Conservation (phyloP, 202 grass and related monocot species). For the Musa balbisiana region DNA sequence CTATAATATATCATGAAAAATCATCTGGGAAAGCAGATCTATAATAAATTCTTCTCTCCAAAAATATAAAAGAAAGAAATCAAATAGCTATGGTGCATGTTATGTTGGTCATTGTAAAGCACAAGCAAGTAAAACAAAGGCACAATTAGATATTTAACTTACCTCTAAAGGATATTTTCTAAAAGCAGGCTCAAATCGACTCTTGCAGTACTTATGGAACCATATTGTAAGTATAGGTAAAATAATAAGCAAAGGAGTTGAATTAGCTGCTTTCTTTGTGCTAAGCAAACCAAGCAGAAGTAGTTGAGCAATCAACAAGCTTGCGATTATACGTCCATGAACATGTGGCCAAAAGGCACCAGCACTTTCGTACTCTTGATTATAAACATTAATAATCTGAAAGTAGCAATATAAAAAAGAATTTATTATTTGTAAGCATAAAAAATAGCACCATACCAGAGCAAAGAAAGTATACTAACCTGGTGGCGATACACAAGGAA, state of each 20-base stretch:
- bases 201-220: slow-evolving; percentile 98
- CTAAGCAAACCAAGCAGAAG: slow-evolving; percentile 69
- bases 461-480: slow-evolving; percentile 31
- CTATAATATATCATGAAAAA: too few species aligned
- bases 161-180: slow-evolving; percentile 90
- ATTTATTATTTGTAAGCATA: not conserved
- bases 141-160: not conserved
- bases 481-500: slow-evolving; percentile 92
- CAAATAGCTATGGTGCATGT: not conserved
- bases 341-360: slow-evolving; percentile 91
- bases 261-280: slow-evolving; percentile 79
- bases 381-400: slow-evolving; percentile 97
- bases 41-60: too few species aligned
- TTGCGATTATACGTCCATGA: slow-evolving; percentile 77
- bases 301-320: slow-evolving; percentile 76
- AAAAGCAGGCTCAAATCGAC: slow-evolving; percentile 79
- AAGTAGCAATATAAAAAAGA: slow-evolving; percentile 18
- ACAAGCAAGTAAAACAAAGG: not conserved
- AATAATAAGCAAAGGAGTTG: slow-evolving; percentile 73
- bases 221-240: slow-evolving; percentile 72
- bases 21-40: too few species aligned
- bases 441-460: not conserved
- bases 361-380: slow-evolving; percentile 91
- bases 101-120: not conserved
- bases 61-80: not conserved